Conservation (phyloP, 2,329 filamentous ascomycete genomes). For the Parastagonospora avenae region DNA sequence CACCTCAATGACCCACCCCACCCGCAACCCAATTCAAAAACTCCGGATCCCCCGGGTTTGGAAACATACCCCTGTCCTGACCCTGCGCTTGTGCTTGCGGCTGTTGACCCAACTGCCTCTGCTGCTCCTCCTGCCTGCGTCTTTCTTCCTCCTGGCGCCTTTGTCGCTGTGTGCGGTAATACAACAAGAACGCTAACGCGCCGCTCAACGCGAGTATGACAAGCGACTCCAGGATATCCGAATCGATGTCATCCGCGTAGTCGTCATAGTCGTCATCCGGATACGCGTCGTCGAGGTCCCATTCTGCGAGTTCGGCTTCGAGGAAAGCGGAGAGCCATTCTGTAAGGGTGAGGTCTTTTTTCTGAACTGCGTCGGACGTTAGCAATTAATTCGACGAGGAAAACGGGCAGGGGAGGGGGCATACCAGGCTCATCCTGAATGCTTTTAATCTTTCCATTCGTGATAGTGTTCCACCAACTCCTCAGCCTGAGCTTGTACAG, state of each 20-base stretch:
- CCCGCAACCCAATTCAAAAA: slow-evolving; percentile 72
- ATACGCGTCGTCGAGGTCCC: slow-evolving; percentile 59
- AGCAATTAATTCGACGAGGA: slow-evolving; percentile 5
- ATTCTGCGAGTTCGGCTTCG: slow-evolving; percentile 61
- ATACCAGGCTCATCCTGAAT: slow-evolving; percentile 88
- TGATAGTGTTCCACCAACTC: slow-evolving; percentile 94
- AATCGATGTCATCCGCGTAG: slow-evolving; percentile 69
- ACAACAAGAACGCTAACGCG: slow-evolving; percentile 76
- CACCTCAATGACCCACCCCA: slow-evolving; percentile 64
- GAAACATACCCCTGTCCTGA: slow-evolving; percentile 64
- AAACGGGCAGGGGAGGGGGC: slow-evolving; percentile 24
- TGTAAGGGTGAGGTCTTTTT: slow-evolving; percentile 75
- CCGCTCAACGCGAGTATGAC: slow-evolving; percentile 80
- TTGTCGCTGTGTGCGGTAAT: slow-evolving; percentile 73
- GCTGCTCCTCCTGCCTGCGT: slow-evolving; percentile 33
- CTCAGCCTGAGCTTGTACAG: slow-evolving; percentile 82
- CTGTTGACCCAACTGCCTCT: slow-evolving; percentile 39
- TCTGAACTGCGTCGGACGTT: slow-evolving; percentile 58
- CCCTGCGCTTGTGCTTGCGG: slow-evolving; percentile 22
- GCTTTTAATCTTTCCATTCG: slow-evolving; percentile 86
- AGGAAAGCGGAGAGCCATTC: slow-evolving; percentile 91
- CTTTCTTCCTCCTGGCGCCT: slow-evolving; percentile 51
- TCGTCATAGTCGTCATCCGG: slow-evolving; percentile 58
- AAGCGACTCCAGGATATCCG: slow-evolving; percentile 81
- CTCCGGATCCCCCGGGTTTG: slow-evolving; percentile 69